Base-by-base conservation (phyloP, 805 yeast species). In the Ogataea paradorogensis region DNA sequence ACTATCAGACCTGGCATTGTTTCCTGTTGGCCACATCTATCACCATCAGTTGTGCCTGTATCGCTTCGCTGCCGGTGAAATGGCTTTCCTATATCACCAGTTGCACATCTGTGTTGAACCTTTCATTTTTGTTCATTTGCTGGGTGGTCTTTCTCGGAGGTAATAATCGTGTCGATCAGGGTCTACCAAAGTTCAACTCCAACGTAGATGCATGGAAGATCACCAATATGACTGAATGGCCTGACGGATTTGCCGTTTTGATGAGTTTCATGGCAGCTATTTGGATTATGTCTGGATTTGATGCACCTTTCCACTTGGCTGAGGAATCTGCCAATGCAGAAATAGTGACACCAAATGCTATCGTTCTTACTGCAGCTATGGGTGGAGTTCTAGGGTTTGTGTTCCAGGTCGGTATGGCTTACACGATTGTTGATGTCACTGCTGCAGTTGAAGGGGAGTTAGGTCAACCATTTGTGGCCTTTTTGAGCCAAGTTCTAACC, bases 211-310 rank as follows among this genome's bases (percentile, higher is more conserved):
- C 82, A 2, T 80, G 84, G 84, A 62, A 65, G 8, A 66, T 77
- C 39, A 57, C 66, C 30, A 80, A 80, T 58, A 72, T 68, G 46
- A 77, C 85, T 8, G 83, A 77, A 14, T 80, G 74, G 69, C 81
- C 83, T n/a, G 67, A 68, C 35, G 85, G 85, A 40, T 66, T 79
- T 35, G 71, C 81, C 20, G 65, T 76, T 52, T 58, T 80, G 41
- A 67, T 76, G 69, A 66, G 78, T 5, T 78, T 78, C 59, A 56
- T 76, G 53, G 79, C 82, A n/a, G 80, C 73, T 26, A 74, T 77
- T 42, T 78, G 83, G 83, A 76, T 82, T 27, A 80, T 82, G 86
- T 73, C 82, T 31, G 88, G 87, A 16, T 83, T 79, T 54, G 88
- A 82, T 55, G 77, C 84, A 15, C 84, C 88, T 0, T 82, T 81